A percentile compares a stretch with the other conserved stretches of the same genome.
Conservation (phyloP, 176 grass and related monocot genomes). For the Pontederia crassipes region DNA sequence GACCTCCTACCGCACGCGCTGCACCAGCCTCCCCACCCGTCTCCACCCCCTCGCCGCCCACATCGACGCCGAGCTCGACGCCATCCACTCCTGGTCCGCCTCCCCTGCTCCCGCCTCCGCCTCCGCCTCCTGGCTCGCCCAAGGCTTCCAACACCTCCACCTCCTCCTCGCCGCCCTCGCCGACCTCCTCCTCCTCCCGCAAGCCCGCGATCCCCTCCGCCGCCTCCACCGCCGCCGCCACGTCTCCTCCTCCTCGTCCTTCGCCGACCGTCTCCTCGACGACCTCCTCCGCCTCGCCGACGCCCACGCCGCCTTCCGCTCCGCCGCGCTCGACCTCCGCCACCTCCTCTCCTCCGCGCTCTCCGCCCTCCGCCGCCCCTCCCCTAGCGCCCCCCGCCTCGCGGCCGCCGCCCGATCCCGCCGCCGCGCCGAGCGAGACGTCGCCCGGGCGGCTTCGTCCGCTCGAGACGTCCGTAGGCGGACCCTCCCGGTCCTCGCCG, state of each 20-base stretch:
- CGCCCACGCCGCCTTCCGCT: no score
- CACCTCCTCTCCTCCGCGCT: not conserved
- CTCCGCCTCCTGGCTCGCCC: not conserved
- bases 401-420: slow-evolving; percentile 20
- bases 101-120: not conserved
- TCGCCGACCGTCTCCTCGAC: no score
- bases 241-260: no score
- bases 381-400: slow-evolving; percentile 5
- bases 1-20: slow-evolving; percentile 1
- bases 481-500: not conserved
- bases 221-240: not conserved
- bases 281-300: no score
- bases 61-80: not conserved
- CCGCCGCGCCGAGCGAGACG: slow-evolving; percentile 23
- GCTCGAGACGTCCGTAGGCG: slow-evolving; percentile 18
- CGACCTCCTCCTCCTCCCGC: slow-evolving; percentile 1
- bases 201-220: not conserved
- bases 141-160: not conserved
- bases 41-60: slow-evolving; percentile 7
- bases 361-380: not conserved
- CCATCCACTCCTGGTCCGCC: slow-evolving; percentile 2
- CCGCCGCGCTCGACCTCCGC: no score
- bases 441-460: slow-evolving; percentile 31
- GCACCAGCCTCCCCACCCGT: slow-evolving; percentile 3
- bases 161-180: slow-evolving; percentile 3